Evolutionary conservation across 768 basidiomycete genomes (phyloP), one percentile per base, ranked within the genome.

Genomic region (Zangia roseola): DNA sequence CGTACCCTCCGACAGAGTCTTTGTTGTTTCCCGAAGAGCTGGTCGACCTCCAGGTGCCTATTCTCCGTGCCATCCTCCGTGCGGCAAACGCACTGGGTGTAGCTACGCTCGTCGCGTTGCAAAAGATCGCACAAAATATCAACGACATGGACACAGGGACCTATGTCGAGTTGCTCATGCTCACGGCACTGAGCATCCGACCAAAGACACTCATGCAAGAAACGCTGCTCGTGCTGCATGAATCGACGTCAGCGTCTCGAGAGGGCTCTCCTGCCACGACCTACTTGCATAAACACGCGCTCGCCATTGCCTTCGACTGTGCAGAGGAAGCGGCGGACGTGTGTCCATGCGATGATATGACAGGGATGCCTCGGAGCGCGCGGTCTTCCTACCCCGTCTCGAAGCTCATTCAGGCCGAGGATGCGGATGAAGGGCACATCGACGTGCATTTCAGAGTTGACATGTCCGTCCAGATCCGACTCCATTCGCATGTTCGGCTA

Each of bases 401-500:
- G 31, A 58, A 54, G 36, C 53, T 63, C 16, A 38, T 64, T 13
- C 53, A 28, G 13, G 35, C 23, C 10, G 70, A 70, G 28, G 67
- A 33, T 7, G 16, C 31, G 16, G 50, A 75, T 19, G 55, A 63
- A 3, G 61, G 60, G 4, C 70, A 72, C 9, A 71, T 83, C 34
- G 71, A 72, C 41, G 82, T 81, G 8, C 72, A 74, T 43, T 71
- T 85, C 41, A 71, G 84, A 28, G 73, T 84, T 5, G 84, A 86
- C 53, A 66, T 76, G 6, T 69, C 63, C 12, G 74, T 69, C 3
- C 47, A 73, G 5, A 71, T 83, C 25, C 71, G 83, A 2, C 65
- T 86, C n/a, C 82, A 84, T 55, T 84, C 80, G 6, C 84, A 86
- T 63, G 78, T 86, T 25, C 76, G 84, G 14, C 64, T 86, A 4